Evolutionary conservation across 140 eudicot species (phyloP), one percentile per base, ranked within the genome.

Genomic region (Flaveria floridana): DNA sequence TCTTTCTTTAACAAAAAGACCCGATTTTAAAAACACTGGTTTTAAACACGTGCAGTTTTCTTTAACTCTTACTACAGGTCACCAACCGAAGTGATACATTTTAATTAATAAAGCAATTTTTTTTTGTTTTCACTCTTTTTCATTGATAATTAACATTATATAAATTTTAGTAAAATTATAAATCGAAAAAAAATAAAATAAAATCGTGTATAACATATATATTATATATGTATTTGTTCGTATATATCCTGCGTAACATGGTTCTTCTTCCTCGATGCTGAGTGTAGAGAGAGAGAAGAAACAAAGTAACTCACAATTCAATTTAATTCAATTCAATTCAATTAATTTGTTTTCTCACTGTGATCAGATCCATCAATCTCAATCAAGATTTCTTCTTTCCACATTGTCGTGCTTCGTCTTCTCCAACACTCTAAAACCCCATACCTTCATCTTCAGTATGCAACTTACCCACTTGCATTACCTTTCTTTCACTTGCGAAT

Each of bases 351-450:
- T 69, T 77, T 65, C 47, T 26, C 20, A 20, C 16, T 65, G 58
- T 73, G 48, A 73, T 79, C 83, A 65, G 81, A 81, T 82, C 79
- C 65, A 65, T 65, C 68, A 73, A 67, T 72, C 67, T 53, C 65
- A 15, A 53, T 77, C 80, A 79, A 41, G 61, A 76, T 64, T 48
- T 58, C 51, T 67, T 34, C 10, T 20, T 44, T 20, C 53, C 10
- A 81, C 81, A 75, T 67, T 72, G 4, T 19, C 62, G 9, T 65
- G 47, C 39, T 65, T 39, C 6, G 30, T 50, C 73, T 42, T 26
- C 77, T 57, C 25, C 68, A 69, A 6, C 62, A 34, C 8, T 34
- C 41, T 34, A 18, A 44, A 58, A 76, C 21, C 50, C 69, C 12
- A 34, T 34, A 34, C 4, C 41, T 34, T 34, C 41, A 34, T 6